phyloP scores from a whole-genome alignment of 2,329 filamentous ascomycete species.

The Aspergillus bombycis region DNA sequence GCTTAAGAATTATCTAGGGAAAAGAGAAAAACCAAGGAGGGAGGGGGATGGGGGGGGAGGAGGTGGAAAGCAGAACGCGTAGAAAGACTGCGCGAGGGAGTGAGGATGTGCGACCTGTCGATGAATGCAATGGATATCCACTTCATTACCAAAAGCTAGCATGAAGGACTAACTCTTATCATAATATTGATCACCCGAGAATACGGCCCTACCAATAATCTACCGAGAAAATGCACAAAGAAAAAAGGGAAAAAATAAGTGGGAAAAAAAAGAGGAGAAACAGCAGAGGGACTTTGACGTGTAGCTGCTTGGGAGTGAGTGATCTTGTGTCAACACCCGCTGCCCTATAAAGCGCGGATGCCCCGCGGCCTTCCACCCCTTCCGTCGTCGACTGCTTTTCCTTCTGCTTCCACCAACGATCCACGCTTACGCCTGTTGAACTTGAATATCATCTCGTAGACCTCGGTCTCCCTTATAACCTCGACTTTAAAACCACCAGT shows the following conservation, averaged over 20 bases:
- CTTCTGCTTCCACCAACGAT: constrained; percentile 24
- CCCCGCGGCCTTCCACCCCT: constrained; percentile 45
- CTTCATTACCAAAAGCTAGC: background rate
- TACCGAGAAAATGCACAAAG: constrained; percentile 10
- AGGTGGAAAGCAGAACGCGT: constrained; percentile 8
- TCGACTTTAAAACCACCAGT: constrained; percentile 16
- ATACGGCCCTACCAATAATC: constrained; percentile 15
- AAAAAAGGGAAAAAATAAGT: constrained; percentile 1
- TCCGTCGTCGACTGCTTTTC: constrained; percentile 41
- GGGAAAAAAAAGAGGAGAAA: constrained; percentile 16
- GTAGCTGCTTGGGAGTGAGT: constrained; percentile 35
- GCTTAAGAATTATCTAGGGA: background rate
- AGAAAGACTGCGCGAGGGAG: background rate
- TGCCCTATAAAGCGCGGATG: constrained; percentile 47
- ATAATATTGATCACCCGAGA: constrained; percentile 1
- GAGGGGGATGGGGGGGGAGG: constrained; percentile 2
- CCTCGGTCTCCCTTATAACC: constrained; percentile 8
- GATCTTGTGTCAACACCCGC: constrained; percentile 47
- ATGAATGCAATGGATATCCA: constrained; percentile 1
- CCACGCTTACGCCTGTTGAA: constrained; percentile 17
- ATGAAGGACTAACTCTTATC: background rate
- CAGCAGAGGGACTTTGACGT: constrained; percentile 25
- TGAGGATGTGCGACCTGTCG: constrained; percentile 9
- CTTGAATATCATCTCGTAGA: constrained; percentile 12
- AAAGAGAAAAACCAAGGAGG: background rate